Evolutionary conservation across 371 early-diverging fungal species (phyloP).

Genomic region (Mucor indicus): DNA sequence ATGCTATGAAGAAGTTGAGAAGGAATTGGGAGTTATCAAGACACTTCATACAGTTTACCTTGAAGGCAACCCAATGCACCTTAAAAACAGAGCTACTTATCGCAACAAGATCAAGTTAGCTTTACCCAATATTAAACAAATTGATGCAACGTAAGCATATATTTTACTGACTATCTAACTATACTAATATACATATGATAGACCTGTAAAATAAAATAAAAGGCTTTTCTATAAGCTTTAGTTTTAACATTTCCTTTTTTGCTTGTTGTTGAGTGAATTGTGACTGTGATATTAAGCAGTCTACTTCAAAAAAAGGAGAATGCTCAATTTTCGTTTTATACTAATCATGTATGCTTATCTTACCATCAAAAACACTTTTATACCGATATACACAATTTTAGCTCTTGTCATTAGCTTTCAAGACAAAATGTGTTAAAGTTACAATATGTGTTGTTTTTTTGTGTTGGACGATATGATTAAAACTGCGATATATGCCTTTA

Average conservation of each 20-base stretch:
- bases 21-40: conserved; percentile 60
- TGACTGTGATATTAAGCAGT: too few relatives aligned
- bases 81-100: conserved; percentile 73
- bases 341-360: too few relatives aligned
- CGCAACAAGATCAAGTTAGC: conserved; percentile 84
- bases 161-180: neutral
- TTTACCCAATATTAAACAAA: conserved; percentile 85
- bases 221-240: neutral
- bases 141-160: conserved; percentile 77
- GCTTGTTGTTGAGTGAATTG: too few relatives aligned
- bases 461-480: too few relatives aligned
- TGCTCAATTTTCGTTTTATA: too few relatives aligned
- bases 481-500: too few relatives aligned
- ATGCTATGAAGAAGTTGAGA: conserved; percentile 76
- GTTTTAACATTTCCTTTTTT: neutral
- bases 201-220: conserved; percentile 17
- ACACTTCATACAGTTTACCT: conserved; percentile 86
- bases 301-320: too few relatives aligned
- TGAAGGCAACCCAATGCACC: conserved; percentile 93
- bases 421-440: too few relatives aligned
- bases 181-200: neutral
- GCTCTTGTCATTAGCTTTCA: too few relatives aligned
- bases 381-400: too few relatives aligned
- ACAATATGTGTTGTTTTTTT: too few relatives aligned
- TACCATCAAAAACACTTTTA: too few relatives aligned